phyloP scores from a whole-genome alignment of 1,284 basidiomycete genomes.

The Amylostereum areolatum region DNA sequence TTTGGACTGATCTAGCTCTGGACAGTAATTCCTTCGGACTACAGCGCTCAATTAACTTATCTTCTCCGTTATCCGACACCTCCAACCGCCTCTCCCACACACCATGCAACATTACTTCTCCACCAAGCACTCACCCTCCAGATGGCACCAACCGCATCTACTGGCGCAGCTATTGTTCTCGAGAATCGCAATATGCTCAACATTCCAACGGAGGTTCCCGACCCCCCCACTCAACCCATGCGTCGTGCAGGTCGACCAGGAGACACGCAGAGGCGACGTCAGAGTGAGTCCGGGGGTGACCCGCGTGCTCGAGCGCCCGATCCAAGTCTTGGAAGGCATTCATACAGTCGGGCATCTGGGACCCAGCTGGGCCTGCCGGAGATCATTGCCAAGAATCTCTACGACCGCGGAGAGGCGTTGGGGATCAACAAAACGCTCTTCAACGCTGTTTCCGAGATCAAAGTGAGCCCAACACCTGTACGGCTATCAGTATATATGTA shows the following conservation, averaged over 20 bases:
- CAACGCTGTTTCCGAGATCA: conserved; percentile 69
- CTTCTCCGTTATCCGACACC: conserved; percentile 79
- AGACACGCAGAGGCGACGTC: conserved; percentile 13
- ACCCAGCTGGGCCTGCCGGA: conserved; percentile 55
- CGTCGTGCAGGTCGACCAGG: conserved; percentile 27
- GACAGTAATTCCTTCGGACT: conserved; percentile 79
- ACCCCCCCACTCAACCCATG: conserved; percentile 36
- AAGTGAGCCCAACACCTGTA: conserved; percentile 35
- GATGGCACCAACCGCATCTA: conserved; percentile 64
- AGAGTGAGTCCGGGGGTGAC: conserved; percentile 10
- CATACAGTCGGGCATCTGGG: conserved; percentile 24
- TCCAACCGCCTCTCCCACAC: conserved; percentile 26
- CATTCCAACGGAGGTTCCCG: conserved; percentile 61
- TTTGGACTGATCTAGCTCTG: too few species aligned
- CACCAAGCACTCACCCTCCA: conserved; percentile 78
- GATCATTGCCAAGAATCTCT: conserved; percentile 60
- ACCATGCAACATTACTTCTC: conserved; percentile 66
- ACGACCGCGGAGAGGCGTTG: conserved; percentile 72
- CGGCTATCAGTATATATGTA: neutral
- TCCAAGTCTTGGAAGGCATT: neutral
- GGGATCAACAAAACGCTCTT: conserved; percentile 77
- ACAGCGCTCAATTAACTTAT: conserved; percentile 75
- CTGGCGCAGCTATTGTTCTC: conserved; percentile 68
- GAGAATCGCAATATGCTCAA: conserved; percentile 78
- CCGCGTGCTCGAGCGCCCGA: neutral